These are phyloP conservation scores for Kwoniella dejecticola DNA, from an alignment of 768 basidiomycete genomes.

Conservation along the genomic window DNA sequence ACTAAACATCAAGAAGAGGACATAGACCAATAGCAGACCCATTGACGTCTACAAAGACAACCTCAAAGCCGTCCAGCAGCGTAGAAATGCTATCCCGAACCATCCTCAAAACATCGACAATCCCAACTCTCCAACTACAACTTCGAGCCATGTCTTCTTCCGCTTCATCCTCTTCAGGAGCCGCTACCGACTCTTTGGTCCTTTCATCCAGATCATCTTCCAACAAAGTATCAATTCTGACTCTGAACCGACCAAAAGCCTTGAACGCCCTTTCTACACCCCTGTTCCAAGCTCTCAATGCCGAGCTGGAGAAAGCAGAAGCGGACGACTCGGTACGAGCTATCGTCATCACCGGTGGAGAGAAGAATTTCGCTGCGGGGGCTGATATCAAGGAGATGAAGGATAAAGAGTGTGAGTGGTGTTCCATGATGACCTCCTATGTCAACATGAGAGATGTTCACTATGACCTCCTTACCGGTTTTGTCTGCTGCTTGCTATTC, in stretches of 20 bases:
- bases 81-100: slow-evolving; percentile 29
- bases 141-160: slow-evolving; percentile 48
- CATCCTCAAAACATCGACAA: neutral
- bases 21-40: no score
- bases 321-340: slow-evolving; percentile 72
- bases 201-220: slow-evolving; percentile 34
- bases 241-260: slow-evolving; percentile 51
- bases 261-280: slow-evolving; percentile 79
- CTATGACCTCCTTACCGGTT: no score
- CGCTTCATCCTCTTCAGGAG: slow-evolving; percentile 26
- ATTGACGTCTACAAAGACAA: no score
- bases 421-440: neutral
- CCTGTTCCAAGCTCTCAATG: slow-evolving; percentile 78
- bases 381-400: slow-evolving; percentile 99
- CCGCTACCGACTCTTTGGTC: no score
- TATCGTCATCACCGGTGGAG: slow-evolving; percentile 88
- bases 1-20: no score
- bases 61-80: no score
- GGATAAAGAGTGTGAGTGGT: slow-evolving; percentile 77
- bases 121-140: slow-evolving; percentile 3
- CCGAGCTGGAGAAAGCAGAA: slow-evolving; percentile 71
- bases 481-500: no score
- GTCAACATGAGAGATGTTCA: no score
- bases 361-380: slow-evolving; percentile 91
- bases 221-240: slow-evolving; percentile 46